Conservation (phyloP, 2,329 filamentous ascomycete species). For the Cordyceps javanica region DNA sequence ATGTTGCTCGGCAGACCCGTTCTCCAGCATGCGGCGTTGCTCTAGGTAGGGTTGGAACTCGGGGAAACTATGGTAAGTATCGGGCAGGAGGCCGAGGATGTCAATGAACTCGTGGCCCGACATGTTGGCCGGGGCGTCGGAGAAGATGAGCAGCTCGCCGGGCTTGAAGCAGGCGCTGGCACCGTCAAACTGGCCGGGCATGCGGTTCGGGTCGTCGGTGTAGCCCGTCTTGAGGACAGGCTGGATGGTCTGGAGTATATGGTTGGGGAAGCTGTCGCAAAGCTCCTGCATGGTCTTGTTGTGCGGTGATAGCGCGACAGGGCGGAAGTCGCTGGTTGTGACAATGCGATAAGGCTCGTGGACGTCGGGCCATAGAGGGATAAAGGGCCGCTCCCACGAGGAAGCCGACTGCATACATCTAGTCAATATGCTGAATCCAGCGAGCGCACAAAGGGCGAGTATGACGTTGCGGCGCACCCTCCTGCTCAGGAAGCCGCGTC, state of each 20-base stretch:
- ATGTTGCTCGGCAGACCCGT: conserved; percentile 26
- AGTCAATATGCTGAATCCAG: background rate
- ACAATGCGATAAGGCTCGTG: conserved; percentile 18
- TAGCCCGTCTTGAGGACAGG: conserved; percentile 43
- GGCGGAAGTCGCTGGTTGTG: conserved; percentile 22
- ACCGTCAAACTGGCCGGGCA: conserved; percentile 20
- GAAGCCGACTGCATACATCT: background rate
- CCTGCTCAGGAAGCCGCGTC: background rate
- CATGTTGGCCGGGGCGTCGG: conserved; percentile 42
- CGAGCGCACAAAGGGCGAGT: background rate
- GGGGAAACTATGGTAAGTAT: conserved; percentile 26
- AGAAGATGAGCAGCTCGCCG: conserved; percentile 39
- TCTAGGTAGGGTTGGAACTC: conserved; percentile 35
- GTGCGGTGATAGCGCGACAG: conserved; percentile 17
- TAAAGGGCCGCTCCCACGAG: background rate
- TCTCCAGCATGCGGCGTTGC: conserved; percentile 29
- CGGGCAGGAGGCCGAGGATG: conserved; percentile 39
- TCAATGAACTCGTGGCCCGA: conserved; percentile 38
- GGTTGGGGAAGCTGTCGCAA: conserved; percentile 22
- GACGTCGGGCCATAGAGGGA: background rate
- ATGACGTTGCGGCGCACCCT: background rate
- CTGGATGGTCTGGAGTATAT: conserved; percentile 22
- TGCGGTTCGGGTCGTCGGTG: conserved; percentile 33
- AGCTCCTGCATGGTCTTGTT: conserved; percentile 18
- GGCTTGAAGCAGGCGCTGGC: conserved; percentile 26